A percentile compares a stretch with the other conserved stretches of the same genome.
Evolutionary conservation across 1,139 yeast species (phyloP).

Genomic region (Suhomyces chickasaworum): DNA sequence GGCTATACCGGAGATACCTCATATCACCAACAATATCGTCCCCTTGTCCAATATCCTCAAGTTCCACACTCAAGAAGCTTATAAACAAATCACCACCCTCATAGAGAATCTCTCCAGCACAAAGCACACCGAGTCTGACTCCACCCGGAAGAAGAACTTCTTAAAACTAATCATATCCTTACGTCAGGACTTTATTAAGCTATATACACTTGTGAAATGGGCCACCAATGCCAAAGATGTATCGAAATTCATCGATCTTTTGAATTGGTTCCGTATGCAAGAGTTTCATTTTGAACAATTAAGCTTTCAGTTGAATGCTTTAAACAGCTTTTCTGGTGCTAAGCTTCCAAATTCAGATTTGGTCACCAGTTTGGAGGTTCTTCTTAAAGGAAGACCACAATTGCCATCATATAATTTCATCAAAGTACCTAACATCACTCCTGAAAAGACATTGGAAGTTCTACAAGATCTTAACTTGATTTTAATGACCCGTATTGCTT

Average conservation of each 20-base stretch:
- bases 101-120: slow-evolving; percentile 55
- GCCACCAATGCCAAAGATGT: slow-evolving; percentile 71
- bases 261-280: slow-evolving; percentile 78
- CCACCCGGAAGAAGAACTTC: slow-evolving; percentile 64
- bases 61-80: slow-evolving; percentile 63
- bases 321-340: slow-evolving; percentile 76
- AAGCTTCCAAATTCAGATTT: slow-evolving; percentile 89
- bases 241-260: slow-evolving; percentile 73
- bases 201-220: slow-evolving; percentile 89
- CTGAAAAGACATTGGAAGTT: slow-evolving; percentile 61
- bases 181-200: slow-evolving; percentile 78
- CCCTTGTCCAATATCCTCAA: slow-evolving; percentile 62
- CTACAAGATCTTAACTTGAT: slow-evolving; percentile 71
- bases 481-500: slow-evolving; percentile 73
- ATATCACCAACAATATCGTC: slow-evolving; percentile 68
- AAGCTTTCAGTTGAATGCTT: slow-evolving; percentile 51
- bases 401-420: slow-evolving; percentile 67
- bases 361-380: slow-evolving; percentile 81
- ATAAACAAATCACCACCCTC: slow-evolving; percentile 61
- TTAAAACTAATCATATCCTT: slow-evolving; percentile 67
- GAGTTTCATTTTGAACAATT: slow-evolving; percentile 72
- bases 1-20: slow-evolving; percentile 53
- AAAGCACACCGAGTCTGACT: slow-evolving; percentile 50
- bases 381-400: slow-evolving; percentile 75
- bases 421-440: slow-evolving; percentile 52